Base-by-base conservation (phyloP, 129 eudicot species). In the Lactuca saligna region DNA sequence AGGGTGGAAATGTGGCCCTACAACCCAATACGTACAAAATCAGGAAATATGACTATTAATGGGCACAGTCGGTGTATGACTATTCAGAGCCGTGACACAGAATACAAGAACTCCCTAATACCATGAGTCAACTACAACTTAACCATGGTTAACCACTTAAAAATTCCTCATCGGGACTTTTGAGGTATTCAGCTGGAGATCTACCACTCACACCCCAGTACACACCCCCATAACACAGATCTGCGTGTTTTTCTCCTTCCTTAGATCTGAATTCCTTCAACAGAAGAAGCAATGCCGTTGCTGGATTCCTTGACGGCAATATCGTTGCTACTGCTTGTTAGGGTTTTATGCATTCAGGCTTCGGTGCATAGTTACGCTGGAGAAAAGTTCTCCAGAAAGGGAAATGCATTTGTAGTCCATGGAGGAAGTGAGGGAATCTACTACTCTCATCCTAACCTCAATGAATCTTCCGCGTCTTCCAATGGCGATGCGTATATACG, bases 351-450 rank as follows among this genome's bases (percentile, higher is more conserved):
- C 65, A 60, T 71, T 54, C 82, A 90, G 17, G 93, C 86, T 12
- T 94, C 99, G 33, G 89, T 94, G 61, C 99, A 94, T 37, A 81
- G 82, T 32, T 94, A 94, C 82, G 63, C 55, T 66, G 90, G 75
- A 33, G 72, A 70, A 53, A 87, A 77, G 61, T 90, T 94, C 76
- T 17, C 74, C 5, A 78, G 68, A 42, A 94, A 94, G 41, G 99
- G 99, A 25, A 94, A 94, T 75, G 91, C 99, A 7, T 94, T 80
- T 67, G 92, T 94, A 5, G 74, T 94, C 38, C 96, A 94, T 50
- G 99, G 94, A 48, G 99, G 99, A 5, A 94, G 97, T 66, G 99
- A 94, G 42, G 99, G 99, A 42, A 87, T 94, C 38, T 90, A 90
- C 83, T 82, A 87, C 65, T 87, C 97, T 69, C 66, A 61, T 42